Percentiles rank a stretch among this genome's conserved stretches.
These are phyloP conservation scores for Panicum virgatum DNA, from an alignment of 202 grass and related monocot species.

Conservation along the genomic window DNA sequence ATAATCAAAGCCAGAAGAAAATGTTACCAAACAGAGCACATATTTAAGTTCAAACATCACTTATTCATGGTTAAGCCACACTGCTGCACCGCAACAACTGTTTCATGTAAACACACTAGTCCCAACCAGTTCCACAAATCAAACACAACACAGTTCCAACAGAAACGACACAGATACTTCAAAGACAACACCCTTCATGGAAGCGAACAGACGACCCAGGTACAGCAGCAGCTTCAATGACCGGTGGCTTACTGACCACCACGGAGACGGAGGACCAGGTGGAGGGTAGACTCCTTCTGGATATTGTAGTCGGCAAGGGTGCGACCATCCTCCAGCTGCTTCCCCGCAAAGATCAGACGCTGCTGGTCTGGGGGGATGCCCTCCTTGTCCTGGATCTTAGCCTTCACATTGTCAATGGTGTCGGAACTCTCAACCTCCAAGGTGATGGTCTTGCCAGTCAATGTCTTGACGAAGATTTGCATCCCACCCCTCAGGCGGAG, in stretches of 20 bases:
- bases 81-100: too few relatives aligned
- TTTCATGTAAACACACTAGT: too few relatives aligned
- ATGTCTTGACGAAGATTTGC: too few relatives aligned
- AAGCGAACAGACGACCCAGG: too few relatives aligned
- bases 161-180: too few relatives aligned
- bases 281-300: slow-evolving; percentile 54
- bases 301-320: slow-evolving; percentile 32
- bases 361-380: slow-evolving; percentile 19
- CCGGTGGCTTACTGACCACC: not conserved
- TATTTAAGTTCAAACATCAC: too few relatives aligned
- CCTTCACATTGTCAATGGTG: slow-evolving; percentile 64
- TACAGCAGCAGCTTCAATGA: not conserved
- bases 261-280: slow-evolving; percentile 26
- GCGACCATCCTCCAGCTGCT: slow-evolving; percentile 43
- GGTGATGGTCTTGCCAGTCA: slow-evolving; percentile 78
- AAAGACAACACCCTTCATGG: too few relatives aligned
- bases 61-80: too few relatives aligned
- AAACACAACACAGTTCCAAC: too few relatives aligned
- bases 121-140: too few relatives aligned
- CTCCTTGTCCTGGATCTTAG: slow-evolving; percentile 71
- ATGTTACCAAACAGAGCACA: not conserved
- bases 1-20: not conserved
- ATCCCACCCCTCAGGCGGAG: too few relatives aligned
- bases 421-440: slow-evolving; percentile 52
- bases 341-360: slow-evolving; percentile 50